Conservation (phyloP, 352 stramenopile genomes). For the Globisporangium abappressorium region DNA sequence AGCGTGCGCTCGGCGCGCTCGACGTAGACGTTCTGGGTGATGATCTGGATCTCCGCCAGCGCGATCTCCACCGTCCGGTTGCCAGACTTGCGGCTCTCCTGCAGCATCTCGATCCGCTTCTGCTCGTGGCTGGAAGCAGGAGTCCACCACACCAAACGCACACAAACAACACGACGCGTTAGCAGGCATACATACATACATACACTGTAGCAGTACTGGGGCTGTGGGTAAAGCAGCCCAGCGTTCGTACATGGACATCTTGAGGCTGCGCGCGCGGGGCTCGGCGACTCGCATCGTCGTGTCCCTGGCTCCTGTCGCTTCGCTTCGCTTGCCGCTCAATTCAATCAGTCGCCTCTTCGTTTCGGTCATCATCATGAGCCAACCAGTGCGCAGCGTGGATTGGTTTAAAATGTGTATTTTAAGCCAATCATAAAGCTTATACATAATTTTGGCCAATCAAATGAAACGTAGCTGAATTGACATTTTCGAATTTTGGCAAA, state of each 20-base stretch:
- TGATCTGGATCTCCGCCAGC: constrained; percentile 69
- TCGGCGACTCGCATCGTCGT: constrained; percentile 9
- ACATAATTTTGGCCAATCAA: neutral
- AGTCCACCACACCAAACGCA: neutral
- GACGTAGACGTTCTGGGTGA: constrained; percentile 71
- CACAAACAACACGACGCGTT: neutral
- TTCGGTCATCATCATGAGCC: neutral
- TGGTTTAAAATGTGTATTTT: neutral
- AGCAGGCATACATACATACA: neutral
- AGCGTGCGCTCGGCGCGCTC: constrained; percentile 57
- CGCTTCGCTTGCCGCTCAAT: neutral
- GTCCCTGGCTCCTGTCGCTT: constrained; percentile 9
- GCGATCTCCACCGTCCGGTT: constrained; percentile 64
- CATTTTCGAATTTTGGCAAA: neutral
- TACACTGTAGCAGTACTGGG: neutral
- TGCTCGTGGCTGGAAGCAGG: constrained; percentile 25
- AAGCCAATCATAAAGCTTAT: neutral
- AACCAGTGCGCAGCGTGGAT: neutral
- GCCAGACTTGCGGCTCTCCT: constrained; percentile 60
- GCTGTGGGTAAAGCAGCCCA: neutral
- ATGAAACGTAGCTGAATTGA: neutral
- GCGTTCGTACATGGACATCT: constrained; percentile 8
- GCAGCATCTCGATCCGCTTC: constrained; percentile 30
- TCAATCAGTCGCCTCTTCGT: neutral
- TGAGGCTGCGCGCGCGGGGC: constrained; percentile 1